Conservation (phyloP, 1,284 basidiomycete genomes). For the Prillingera fragicola region DNA sequence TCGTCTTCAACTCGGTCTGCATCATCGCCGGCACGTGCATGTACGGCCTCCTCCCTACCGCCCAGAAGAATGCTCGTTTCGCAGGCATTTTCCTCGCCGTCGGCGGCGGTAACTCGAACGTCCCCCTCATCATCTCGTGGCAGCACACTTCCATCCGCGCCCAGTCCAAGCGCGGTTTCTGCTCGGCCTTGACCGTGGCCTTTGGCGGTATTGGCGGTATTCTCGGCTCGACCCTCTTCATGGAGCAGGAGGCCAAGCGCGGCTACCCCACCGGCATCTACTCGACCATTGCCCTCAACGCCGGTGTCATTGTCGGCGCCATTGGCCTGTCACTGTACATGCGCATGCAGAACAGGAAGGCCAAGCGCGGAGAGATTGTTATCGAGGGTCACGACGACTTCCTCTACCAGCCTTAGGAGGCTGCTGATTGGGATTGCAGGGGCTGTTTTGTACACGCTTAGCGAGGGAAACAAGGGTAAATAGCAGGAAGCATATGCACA, state of each 20-base stretch:
- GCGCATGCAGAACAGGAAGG: conserved; percentile 11
- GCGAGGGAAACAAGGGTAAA: too few relatives aligned
- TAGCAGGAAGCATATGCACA: too few relatives aligned
- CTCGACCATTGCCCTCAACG: conserved; percentile 27
- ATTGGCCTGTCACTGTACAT: conserved; percentile 12
- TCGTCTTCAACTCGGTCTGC: conserved; percentile 2
- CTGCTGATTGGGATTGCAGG: too few relatives aligned
- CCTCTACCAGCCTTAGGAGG: conserved; percentile 13
- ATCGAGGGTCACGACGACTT: conserved; percentile 8
- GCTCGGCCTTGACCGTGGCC: conserved; percentile 44
- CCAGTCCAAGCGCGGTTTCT: conserved; percentile 44
- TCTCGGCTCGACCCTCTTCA: conserved; percentile 37
- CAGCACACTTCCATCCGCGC: conserved; percentile 48
- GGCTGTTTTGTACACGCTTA: too few relatives aligned
- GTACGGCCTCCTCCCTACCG: conserved; percentile 1
- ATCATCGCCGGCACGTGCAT: conserved; percentile 7
- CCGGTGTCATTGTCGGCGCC: conserved; percentile 22
- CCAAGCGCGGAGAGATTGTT: conserved; percentile 5
- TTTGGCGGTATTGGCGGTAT: conserved; percentile 50
- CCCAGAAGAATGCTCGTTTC: conserved; percentile 9
- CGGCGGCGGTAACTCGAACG: conserved; percentile 35
- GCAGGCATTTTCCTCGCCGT: conserved; percentile 48
- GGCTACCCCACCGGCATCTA: conserved; percentile 23
- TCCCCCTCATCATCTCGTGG: conserved; percentile 40
- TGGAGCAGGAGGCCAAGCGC: conserved; percentile 29